Evolutionary conservation across 257 asterid genomes (phyloP), one percentile per base, ranked within the genome.

Genomic region (Plantago major): DNA sequence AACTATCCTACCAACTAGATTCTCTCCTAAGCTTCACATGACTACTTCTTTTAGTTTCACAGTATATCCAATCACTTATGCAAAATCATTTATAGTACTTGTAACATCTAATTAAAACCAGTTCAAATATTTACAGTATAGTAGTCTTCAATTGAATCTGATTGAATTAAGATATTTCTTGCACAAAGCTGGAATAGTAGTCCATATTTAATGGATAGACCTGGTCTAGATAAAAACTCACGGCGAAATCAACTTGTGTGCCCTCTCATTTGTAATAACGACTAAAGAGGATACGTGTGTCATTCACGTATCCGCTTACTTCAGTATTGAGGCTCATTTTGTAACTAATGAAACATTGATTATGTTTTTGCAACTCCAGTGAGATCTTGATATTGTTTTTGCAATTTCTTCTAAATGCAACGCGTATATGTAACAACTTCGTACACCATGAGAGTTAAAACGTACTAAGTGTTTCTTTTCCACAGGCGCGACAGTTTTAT

Each of bases 401-500:
- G 40, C 40, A 33, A 4, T 33, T 33, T 33, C 8, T 33, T 33
- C 26, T 22, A 22, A 22, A 22, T 22, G 26, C 1, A 33, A 33
- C 8, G 3, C 40, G 40, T 4, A 33, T 33, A 33, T 33, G 40
- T 33, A 33, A 22, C 26, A 22, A 1, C 26, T 22, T 22, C 3
- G 40, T 7, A 33, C 3, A 33, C 6, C 7, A 5, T 4, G 11
- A 17, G 11, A 49, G 13, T 49, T 8, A 9, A 3, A 46, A 28
- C 5, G 11, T 11, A 8, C 26, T 1, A 22, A 2, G 1, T 33
- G 9, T 15, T 17, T 40, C 0, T 17, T 18, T 14, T 5, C 61
- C 55, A 55, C 84, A 89, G 95, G 86, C 84, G 93, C 7, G 95
- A 86, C 50, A 89, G 95, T 55, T 89, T 86, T 76, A 79, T 89